These are phyloP conservation scores for Candida parachauliodes DNA, from an alignment of 805 yeast genomes.

Conservation along the genomic window DNA sequence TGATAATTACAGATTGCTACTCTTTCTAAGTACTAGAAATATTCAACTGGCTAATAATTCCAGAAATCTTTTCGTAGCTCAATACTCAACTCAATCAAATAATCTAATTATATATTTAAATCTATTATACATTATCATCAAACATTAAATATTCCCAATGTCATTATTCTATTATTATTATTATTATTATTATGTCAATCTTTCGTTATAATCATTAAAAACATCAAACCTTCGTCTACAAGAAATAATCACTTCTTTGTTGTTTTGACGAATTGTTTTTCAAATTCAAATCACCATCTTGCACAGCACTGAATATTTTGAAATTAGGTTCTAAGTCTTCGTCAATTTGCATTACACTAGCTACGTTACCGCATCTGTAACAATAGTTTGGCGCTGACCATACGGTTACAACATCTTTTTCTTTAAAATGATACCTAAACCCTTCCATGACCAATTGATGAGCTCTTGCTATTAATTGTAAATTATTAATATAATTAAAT, in stretches of 20 bases:
- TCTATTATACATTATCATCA: slow-evolving; percentile 4
- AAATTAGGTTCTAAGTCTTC: slow-evolving; percentile 84
- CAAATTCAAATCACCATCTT: slow-evolving; percentile 60
- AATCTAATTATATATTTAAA: neutral
- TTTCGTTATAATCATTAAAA: neutral
- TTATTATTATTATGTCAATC: neutral
- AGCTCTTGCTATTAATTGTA: slow-evolving; percentile 88
- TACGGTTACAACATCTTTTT: slow-evolving; percentile 94
- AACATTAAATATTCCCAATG: neutral
- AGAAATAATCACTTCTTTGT: slow-evolving; percentile 45
- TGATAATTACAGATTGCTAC: no score
- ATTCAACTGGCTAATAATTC: no score
- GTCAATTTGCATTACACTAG: slow-evolving; percentile 95
- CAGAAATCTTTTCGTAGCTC: no score
- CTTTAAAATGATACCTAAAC: slow-evolving; percentile 92
- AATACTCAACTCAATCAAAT: no score
- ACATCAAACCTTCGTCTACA: slow-evolving; percentile 15
- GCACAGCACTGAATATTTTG: slow-evolving; percentile 92
- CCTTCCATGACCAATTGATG: slow-evolving; percentile 99
- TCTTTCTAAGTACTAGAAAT: no score
- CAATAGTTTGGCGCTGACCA: slow-evolving; percentile 98
- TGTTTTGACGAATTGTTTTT: slow-evolving; percentile 38
- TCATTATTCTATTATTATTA: slow-evolving; percentile 3
- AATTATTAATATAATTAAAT: slow-evolving; percentile 90
- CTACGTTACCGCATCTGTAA: slow-evolving; percentile 96